Evolutionary conservation across 768 basidiomycete genomes (phyloP).

Genomic region (Lactifluus echinatus): DNA sequence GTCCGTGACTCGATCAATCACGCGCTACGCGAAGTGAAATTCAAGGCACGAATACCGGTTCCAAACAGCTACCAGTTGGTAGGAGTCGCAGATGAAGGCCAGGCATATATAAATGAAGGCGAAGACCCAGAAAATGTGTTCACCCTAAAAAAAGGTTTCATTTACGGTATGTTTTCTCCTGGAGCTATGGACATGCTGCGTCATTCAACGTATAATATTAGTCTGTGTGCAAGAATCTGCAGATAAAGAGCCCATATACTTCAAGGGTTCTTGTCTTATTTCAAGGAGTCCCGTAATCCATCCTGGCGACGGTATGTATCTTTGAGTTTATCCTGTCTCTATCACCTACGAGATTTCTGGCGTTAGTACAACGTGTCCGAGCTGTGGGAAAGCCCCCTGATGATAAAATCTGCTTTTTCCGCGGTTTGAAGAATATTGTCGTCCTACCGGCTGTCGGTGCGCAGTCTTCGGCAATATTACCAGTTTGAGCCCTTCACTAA

Average conservation of each 20-base stretch:
- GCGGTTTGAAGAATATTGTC: slow-evolving; percentile 23
- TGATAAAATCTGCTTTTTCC: slow-evolving; percentile 18
- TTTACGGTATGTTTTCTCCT: slow-evolving; percentile 7
- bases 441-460: slow-evolving; percentile 19
- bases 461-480: no score
- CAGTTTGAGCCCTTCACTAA: background rate
- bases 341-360: background rate
- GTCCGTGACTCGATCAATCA: slow-evolving; percentile 56
- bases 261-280: slow-evolving; percentile 16
- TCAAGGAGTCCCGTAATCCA: slow-evolving; percentile 29
- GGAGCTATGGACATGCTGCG: no score
- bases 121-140: slow-evolving; percentile 1
- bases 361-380: slow-evolving; percentile 20
- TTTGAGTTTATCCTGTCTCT: background rate
- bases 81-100: slow-evolving; percentile 76
- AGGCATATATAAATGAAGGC: slow-evolving; percentile 11
- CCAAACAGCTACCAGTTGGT: slow-evolving; percentile 62
- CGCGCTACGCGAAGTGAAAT: slow-evolving; percentile 66
- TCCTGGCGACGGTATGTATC: slow-evolving; percentile 27
- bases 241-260: slow-evolving; percentile 8
- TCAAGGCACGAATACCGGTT: slow-evolving; percentile 64
- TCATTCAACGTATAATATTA: background rate
- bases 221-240: slow-evolving; percentile 15
- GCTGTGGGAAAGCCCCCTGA: slow-evolving; percentile 27
- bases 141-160: slow-evolving; percentile 1